Conservation (phyloP, 176 grass and related monocot species). For the Oryza glaberrima region DNA sequence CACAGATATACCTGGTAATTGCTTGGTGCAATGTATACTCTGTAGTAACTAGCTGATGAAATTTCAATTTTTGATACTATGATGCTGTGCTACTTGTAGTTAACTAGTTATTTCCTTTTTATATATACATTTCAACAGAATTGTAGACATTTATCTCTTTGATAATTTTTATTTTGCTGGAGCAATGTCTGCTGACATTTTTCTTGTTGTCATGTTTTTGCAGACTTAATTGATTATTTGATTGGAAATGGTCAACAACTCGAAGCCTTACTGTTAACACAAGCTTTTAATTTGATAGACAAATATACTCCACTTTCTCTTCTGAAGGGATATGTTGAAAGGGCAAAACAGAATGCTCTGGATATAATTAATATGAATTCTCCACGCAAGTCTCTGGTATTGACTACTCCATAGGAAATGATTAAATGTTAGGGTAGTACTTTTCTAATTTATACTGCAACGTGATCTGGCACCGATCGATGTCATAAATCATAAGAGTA, state of each 20-base stretch:
- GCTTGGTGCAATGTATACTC: too few relatives aligned
- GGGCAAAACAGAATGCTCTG: slow-evolving; percentile 41
- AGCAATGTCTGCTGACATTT: slow-evolving; percentile 34
- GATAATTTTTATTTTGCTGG: not conserved
- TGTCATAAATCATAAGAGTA: not conserved
- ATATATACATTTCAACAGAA: not conserved
- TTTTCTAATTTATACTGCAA: not conserved
- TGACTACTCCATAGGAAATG: not conserved
- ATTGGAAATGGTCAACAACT: slow-evolving; percentile 47
- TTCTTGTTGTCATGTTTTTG: slow-evolving; percentile 25
- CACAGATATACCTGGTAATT: too few relatives aligned
- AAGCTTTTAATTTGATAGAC: slow-evolving; percentile 44
- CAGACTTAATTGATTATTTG: slow-evolving; percentile 63
- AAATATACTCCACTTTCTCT: slow-evolving; percentile 50
- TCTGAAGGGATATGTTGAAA: slow-evolving; percentile 52
- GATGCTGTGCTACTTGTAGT: not conserved
- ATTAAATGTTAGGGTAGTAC: not conserved
- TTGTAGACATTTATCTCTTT: not conserved
- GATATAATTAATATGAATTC: slow-evolving; percentile 31
- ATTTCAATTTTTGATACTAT: slow-evolving; percentile 3
- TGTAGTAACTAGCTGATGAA: too few relatives aligned
- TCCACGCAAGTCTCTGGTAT: slow-evolving; percentile 43
- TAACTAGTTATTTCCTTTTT: not conserved
- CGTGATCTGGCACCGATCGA: not conserved
- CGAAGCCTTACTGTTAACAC: slow-evolving; percentile 21